A percentile compares a stretch with the other conserved stretches of the same genome.
phyloP scores from a whole-genome alignment of 2,329 filamentous ascomycete species.

The Aspergillus novofumigatus region DNA sequence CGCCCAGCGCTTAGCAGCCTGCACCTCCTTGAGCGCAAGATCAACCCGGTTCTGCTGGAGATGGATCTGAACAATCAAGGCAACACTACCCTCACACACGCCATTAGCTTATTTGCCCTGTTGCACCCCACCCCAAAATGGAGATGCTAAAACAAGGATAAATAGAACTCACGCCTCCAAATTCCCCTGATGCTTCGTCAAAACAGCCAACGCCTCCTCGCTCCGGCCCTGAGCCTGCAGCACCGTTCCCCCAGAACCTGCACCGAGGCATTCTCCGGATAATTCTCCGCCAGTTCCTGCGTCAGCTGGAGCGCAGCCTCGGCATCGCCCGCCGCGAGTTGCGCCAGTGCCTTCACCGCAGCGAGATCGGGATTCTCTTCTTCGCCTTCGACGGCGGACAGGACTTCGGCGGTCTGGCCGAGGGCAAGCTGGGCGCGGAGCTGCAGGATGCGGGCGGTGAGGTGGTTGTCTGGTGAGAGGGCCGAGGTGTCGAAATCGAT shows the following conservation, averaged over 20 bases:
- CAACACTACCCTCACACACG: constrained; percentile 52
- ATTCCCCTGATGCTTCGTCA: constrained; percentile 80
- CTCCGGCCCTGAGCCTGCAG: constrained; percentile 73
- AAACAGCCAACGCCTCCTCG: constrained; percentile 77
- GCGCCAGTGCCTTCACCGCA: constrained; percentile 72
- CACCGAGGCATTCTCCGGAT: constrained; percentile 71
- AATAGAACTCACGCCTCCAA: constrained; percentile 63
- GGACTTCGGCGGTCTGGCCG: constrained; percentile 69
- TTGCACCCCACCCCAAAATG: neutral
- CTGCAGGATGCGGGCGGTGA: constrained; percentile 71
- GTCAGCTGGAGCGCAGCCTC: constrained; percentile 60
- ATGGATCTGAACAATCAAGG: constrained; percentile 87
- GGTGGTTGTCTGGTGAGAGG: constrained; percentile 72
- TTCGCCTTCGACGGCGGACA: constrained; percentile 62
- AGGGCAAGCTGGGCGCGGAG: constrained; percentile 80
- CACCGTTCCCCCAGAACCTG: constrained; percentile 80
- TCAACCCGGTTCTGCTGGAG: constrained; percentile 88
- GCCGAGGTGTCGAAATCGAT: constrained; percentile 78
- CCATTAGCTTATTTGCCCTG: constrained; percentile 7
- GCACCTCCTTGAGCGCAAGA: constrained; percentile 83
- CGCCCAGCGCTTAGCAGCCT: constrained; percentile 83
- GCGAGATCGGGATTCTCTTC: constrained; percentile 66
- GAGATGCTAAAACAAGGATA: neutral
- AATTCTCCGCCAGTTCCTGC: constrained; percentile 63
- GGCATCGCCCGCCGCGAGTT: constrained; percentile 57